These are phyloP conservation scores for Oryza glaberrima DNA, from an alignment of 176 grass and related monocot species.

Conservation along the genomic window DNA sequence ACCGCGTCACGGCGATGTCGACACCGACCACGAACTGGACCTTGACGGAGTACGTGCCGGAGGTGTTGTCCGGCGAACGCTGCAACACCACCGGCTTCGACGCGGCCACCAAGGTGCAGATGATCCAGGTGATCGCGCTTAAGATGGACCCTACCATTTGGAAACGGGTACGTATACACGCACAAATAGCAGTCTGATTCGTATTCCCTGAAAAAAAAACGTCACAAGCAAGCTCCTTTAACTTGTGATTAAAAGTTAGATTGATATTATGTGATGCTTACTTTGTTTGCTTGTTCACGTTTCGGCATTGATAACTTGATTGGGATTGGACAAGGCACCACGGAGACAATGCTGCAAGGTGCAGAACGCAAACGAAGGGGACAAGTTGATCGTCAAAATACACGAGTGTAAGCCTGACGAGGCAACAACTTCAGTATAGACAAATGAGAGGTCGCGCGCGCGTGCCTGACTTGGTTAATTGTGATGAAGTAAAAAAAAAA, in stretches of 20 bases:
- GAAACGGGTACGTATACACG: constrained; percentile 39
- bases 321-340: constrained; percentile 40
- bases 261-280: not conserved
- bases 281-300: not conserved
- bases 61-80: not conserved
- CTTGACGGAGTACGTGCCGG: constrained; percentile 45
- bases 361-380: constrained; percentile 20
- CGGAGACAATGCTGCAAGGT: constrained; percentile 55
- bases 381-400: not conserved
- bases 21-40: constrained; percentile 11
- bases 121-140: constrained; percentile 45
- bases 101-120: constrained; percentile 26
- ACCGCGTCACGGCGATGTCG: not conserved
- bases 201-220: too few relatives aligned
- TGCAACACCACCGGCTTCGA: constrained; percentile 41
- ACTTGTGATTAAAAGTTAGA: not conserved
- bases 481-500: not conserved
- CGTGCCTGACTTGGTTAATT: not conserved
- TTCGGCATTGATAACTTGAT: not conserved
- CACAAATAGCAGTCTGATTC: not conserved
- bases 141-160: constrained; percentile 49
- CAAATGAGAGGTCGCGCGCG: not conserved
- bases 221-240: not conserved
- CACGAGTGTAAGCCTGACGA: constrained; percentile 26
- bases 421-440: not conserved